Evolutionary conservation across 164 flowering plant species (phyloP).

Genomic region (Platanus orientalis): DNA sequence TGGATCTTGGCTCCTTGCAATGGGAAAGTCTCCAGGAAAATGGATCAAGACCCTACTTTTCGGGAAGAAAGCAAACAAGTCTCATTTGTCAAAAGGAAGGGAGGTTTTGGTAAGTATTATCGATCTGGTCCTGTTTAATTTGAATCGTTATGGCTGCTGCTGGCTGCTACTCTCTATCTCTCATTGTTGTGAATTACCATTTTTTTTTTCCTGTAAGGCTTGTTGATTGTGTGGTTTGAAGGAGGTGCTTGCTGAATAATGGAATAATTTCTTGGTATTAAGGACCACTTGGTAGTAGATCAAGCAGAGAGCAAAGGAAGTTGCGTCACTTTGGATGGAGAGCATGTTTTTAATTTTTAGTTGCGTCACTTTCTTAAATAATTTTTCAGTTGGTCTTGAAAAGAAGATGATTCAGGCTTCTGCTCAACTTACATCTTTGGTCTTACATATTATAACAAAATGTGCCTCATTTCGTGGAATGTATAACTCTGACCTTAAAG

Average conservation of each 20-base stretch:
- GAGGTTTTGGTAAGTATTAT: slow-evolving; percentile 26
- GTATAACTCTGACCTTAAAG: neutral
- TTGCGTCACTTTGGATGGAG: neutral
- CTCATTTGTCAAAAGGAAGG: slow-evolving; percentile 47
- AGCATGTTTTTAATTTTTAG: neutral
- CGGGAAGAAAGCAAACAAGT: slow-evolving; percentile 76
- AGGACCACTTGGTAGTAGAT: neutral
- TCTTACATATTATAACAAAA: too few relatives aligned
- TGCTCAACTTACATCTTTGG: too few relatives aligned
- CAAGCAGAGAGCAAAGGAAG: neutral
- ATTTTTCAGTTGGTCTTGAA: neutral
- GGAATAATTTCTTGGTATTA: neutral
- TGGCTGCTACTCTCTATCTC: neutral
- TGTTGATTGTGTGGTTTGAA: neutral
- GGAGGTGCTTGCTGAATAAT: neutral
- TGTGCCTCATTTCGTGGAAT: too few relatives aligned
- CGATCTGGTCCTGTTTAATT: neutral
- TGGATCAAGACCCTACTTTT: slow-evolving; percentile 85
- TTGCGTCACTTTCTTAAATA: neutral
- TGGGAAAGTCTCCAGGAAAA: slow-evolving; percentile 86
- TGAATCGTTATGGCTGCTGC: neutral
- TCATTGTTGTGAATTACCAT: neutral
- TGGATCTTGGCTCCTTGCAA: slow-evolving; percentile 18
- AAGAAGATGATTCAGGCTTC: neutral
- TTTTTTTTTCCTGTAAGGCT: neutral